Conservation (phyloP, 495 filamentous ascomycete species). For the Amniculicola lignicola region DNA sequence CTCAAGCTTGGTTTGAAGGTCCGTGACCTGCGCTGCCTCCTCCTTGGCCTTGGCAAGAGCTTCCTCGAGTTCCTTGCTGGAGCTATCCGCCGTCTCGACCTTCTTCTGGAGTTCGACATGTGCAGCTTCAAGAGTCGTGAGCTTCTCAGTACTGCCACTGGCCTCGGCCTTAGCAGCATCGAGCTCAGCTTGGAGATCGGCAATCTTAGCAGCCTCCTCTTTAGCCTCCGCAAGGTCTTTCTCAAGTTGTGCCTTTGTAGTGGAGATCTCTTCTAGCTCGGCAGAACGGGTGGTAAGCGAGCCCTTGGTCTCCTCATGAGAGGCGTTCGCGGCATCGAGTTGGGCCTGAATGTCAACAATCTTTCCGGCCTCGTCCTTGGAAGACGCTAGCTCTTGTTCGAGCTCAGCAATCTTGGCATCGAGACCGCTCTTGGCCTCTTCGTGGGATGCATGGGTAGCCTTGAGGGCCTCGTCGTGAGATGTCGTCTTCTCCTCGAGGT, state of each 20-base stretch:
- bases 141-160: slow-evolving; percentile 7
- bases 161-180: slow-evolving; percentile 6
- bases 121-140: background rate
- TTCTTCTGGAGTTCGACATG: slow-evolving; percentile 10
- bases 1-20: slow-evolving; percentile 2
- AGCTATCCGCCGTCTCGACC: slow-evolving; percentile 7
- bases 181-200: slow-evolving; percentile 9
- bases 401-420: slow-evolving; percentile 10
- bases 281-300: background rate
- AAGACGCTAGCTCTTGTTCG: background rate
- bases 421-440: background rate
- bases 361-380: background rate
- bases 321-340: background rate
- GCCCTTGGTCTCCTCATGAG: background rate
- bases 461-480: slow-evolving; percentile 10
- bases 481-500: slow-evolving; percentile 4
- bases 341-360: slow-evolving; percentile 1
- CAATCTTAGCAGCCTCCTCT: slow-evolving; percentile 9
- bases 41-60: slow-evolving; percentile 7
- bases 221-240: slow-evolving; percentile 12
- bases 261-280: slow-evolving; percentile 1
- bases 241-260: slow-evolving; percentile 9
- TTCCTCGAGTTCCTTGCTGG: background rate
- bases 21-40: background rate
- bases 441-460: background rate